Evolutionary conservation across 495 filamentous ascomycete species (phyloP).

Genomic region (Chaetomium fimeti): DNA sequence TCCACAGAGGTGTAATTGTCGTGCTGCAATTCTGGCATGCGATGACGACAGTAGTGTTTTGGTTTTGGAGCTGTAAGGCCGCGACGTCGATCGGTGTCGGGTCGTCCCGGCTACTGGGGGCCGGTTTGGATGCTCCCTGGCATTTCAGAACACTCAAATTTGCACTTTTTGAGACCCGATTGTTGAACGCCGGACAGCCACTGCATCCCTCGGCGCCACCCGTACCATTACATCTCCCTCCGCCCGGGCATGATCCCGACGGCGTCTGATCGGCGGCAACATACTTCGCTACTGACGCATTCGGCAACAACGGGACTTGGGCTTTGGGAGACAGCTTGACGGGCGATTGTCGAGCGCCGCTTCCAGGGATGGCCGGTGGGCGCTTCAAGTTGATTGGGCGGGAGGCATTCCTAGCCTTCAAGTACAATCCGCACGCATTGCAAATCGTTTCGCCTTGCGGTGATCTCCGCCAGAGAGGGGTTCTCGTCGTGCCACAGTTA

Average conservation of each 20-base stretch:
- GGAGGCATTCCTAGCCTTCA: slow-evolving; percentile 86
- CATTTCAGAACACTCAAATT: slow-evolving; percentile 60
- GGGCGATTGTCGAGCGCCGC: slow-evolving; percentile 38
- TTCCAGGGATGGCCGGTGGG: slow-evolving; percentile 47
- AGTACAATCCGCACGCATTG: slow-evolving; percentile 95
- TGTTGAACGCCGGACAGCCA: slow-evolving; percentile 96
- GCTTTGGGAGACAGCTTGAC: slow-evolving; percentile 38
- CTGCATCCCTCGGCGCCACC: slow-evolving; percentile 94
- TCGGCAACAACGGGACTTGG: slow-evolving; percentile 35
- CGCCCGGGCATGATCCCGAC: slow-evolving; percentile 89
- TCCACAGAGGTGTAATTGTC: slow-evolving; percentile 94
- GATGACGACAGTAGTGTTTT: slow-evolving; percentile 72
- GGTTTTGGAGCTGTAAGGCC: slow-evolving; percentile 44
- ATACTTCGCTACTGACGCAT: slow-evolving; percentile 65
- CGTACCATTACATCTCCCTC: slow-evolving; percentile 93
- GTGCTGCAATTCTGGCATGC: slow-evolving; percentile 98
- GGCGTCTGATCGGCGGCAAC: slow-evolving; percentile 69
- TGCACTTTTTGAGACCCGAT: slow-evolving; percentile 85
- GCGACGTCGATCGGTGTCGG: slow-evolving; percentile 49
- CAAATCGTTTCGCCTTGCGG: slow-evolving; percentile 93
- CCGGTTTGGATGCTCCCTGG: slow-evolving; percentile 32
- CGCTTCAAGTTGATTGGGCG: slow-evolving; percentile 87
- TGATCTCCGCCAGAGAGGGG: slow-evolving; percentile 91
- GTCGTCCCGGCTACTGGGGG: slow-evolving; percentile 36
- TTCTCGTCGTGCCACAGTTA: slow-evolving; percentile 91